Base-by-base conservation (phyloP, 352 stramenopile genomes). In the Phytophthora pseudosyringae region DNA sequence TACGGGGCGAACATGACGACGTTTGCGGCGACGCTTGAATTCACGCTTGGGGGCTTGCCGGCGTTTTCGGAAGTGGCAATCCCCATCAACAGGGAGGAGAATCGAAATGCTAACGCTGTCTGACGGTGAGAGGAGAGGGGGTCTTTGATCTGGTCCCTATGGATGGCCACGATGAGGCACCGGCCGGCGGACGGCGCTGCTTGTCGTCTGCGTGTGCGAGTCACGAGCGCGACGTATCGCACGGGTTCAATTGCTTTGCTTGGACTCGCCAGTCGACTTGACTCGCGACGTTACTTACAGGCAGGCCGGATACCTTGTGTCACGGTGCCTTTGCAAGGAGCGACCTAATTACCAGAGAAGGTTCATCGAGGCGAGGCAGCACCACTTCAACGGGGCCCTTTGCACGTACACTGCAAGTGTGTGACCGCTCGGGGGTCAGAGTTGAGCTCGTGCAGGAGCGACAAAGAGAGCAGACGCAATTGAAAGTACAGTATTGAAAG, bases 41-140 rank as follows among this genome's bases (percentile, higher is more conserved):
- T 46, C 8, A 43, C 11, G 41, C 18, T 66, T 62, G 33, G 4
- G 46, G 12, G 16, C 5, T 52, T 3, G 6, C 28, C 25, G 29
- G 56, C 0, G 18, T 50, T 51, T 67, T 62, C 4, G 21, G n/a
- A 58, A 71, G 36, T 71, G 55, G 58, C 26, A 26, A 9, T 49
- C 10, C 21, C 18, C 3, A 9, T 41, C 35, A 25, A 11, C 21
- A 33, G 1, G 21, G 11, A 21, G 12, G 13, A 15, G 11, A 16
- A 21, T 21, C 21, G 21, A 21, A 21, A 21, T 21, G 21, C 21
- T 41, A 41, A 5, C 36, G 3, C 1, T 44, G 38, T 21, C 38
- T 44, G 38, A 44, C 38, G 38, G 38, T 44, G n/a, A 44, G 43
- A 35, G 25, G 43, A 49, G 43, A 49, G 25, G 43, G 43, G 18